Conservation (phyloP, 805 yeast genomes). For the Nadsonia fulvescens region DNA sequence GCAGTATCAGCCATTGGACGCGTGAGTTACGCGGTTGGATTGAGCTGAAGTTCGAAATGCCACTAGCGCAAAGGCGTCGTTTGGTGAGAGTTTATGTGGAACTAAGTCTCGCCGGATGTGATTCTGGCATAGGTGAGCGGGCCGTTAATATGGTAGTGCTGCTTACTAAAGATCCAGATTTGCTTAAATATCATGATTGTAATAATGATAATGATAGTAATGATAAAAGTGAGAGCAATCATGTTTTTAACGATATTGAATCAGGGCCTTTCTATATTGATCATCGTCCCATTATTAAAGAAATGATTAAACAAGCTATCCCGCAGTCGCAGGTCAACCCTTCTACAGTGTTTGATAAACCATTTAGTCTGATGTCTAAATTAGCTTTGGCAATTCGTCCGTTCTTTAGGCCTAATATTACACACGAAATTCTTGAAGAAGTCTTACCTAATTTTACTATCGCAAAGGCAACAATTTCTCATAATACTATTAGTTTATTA, state of each 20-base stretch:
- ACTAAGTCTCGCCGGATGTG: slow-evolving; percentile 34
- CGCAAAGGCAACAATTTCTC: slow-evolving; percentile 11
- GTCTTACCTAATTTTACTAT: slow-evolving; percentile 6
- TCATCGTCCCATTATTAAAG: not conserved
- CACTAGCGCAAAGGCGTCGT: slow-evolving; percentile 39
- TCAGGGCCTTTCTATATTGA: not conserved
- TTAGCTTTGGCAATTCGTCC: no score
- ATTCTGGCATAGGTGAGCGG: slow-evolving; percentile 13
- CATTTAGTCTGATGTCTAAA: no score
- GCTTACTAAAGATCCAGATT: no score
- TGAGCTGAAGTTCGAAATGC: slow-evolving; percentile 63
- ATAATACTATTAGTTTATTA: slow-evolving; percentile 10
- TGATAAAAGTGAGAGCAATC: no score
- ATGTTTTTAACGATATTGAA: slow-evolving; percentile 1
- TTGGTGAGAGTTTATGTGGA: slow-evolving; percentile 56
- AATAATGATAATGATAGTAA: no score
- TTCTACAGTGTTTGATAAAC: no score
- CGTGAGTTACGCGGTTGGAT: slow-evolving; percentile 66
- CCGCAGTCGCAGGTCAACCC: no score
- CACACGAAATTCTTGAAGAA: not conserved
- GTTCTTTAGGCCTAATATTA: no score
- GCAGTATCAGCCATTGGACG: slow-evolving; percentile 73
- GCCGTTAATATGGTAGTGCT: no score
- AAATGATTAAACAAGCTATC: no score
- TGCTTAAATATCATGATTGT: no score